Conservation (phyloP, 148 eudicot species). For the Camellia granthamiana region DNA sequence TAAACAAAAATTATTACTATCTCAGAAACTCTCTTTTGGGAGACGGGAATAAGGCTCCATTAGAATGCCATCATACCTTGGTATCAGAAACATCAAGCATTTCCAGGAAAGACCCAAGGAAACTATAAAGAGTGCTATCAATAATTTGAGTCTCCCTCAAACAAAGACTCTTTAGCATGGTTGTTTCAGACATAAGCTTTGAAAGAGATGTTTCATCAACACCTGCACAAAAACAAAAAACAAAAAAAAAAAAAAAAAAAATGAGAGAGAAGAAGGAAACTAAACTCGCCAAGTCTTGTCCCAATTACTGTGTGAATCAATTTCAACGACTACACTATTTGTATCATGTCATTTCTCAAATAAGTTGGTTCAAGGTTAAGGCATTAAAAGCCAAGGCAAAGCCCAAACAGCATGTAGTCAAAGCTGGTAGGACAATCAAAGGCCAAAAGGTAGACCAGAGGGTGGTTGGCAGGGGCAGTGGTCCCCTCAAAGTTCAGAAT, state of each 20-base stretch:
- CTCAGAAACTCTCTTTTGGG: not conserved
- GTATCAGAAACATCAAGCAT: conserved; percentile 84
- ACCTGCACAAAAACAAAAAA: conserved; percentile 37
- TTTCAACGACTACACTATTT: not conserved
- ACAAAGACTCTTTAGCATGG: conserved; percentile 63
- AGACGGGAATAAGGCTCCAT: conserved; percentile 1
- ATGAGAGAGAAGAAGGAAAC: not conserved
- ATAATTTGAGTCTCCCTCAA: conserved; percentile 57
- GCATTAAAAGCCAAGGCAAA: not conserved
- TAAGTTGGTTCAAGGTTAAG: not conserved
- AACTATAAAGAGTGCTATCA: conserved; percentile 46
- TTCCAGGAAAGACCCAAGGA: conserved; percentile 65
- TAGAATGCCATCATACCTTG: conserved; percentile 44
- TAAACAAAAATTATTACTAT: not conserved
- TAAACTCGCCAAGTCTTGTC: not conserved
- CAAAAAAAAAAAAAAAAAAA: not conserved
- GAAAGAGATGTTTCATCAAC: conserved; percentile 45
- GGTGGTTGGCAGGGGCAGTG: not conserved
- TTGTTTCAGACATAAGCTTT: conserved; percentile 54
- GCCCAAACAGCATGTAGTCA: not conserved
- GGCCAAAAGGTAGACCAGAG: not conserved
- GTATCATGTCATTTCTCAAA: not conserved
- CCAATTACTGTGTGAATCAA: not conserved
- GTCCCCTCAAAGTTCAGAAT: not conserved
- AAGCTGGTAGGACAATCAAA: not conserved